phyloP scores from a whole-genome alignment of 495 filamentous ascomycete species.

The Aspergillus affinis region DNA sequence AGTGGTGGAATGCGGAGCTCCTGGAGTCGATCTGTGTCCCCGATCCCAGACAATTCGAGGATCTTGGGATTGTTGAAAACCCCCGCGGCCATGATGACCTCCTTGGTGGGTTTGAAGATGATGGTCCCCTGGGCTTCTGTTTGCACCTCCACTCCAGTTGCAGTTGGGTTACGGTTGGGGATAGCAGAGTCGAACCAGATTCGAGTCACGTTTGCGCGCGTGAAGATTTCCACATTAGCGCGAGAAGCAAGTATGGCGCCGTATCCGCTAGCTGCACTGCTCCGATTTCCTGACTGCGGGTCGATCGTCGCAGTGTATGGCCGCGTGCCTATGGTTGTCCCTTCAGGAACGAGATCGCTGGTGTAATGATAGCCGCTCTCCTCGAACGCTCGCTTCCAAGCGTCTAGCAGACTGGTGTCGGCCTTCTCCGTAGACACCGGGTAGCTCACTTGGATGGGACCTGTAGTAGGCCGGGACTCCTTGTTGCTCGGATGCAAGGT shows the following conservation, averaged over 20 bases:
- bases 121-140: neutral
- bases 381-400: slow-evolving; percentile 28
- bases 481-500: slow-evolving; percentile 7
- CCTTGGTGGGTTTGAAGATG: slow-evolving; percentile 15
- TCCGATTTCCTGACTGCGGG: slow-evolving; percentile 31
- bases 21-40: slow-evolving; percentile 8
- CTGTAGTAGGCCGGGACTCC: slow-evolving; percentile 3
- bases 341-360: slow-evolving; percentile 15
- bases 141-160: slow-evolving; percentile 34
- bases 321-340: slow-evolving; percentile 15
- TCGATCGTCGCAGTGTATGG: slow-evolving; percentile 23
- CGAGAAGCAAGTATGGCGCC: slow-evolving; percentile 38
- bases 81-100: slow-evolving; percentile 56
- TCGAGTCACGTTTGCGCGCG: slow-evolving; percentile 43
- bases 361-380: slow-evolving; percentile 19
- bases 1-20: slow-evolving; percentile 26
- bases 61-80: slow-evolving; percentile 53
- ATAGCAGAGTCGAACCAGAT: slow-evolving; percentile 28
- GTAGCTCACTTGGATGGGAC: slow-evolving; percentile 27
- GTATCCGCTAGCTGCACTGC: slow-evolving; percentile 25
- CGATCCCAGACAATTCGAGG: slow-evolving; percentile 54
- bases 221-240: slow-evolving; percentile 47
- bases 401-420: slow-evolving; percentile 15
- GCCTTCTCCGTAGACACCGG: slow-evolving; percentile 15
- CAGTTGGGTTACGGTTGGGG: slow-evolving; percentile 10